Evolutionary conservation across 805 yeast species (phyloP).

Genomic region (Millerozyma miso): DNA sequence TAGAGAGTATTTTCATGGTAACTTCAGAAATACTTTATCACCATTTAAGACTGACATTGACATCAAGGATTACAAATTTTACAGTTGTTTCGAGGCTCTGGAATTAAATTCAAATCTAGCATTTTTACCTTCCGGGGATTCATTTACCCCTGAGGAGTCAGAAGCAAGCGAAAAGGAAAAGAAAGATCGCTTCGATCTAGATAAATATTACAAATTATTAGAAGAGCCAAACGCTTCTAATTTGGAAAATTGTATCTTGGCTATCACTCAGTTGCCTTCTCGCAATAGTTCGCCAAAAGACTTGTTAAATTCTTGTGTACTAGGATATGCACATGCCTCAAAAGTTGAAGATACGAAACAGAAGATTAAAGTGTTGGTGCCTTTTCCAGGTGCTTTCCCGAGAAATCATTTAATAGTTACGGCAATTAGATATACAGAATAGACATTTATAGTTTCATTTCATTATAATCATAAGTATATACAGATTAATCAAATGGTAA

Average conservation of each 20-base stretch:
- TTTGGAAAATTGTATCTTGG: constrained; percentile 74
- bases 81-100: constrained; percentile 49
- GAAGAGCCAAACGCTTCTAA: constrained; percentile 47
- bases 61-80: constrained; percentile 55
- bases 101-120: constrained; percentile 33
- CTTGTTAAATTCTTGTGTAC: constrained; percentile 53
- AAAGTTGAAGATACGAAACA: constrained; percentile 73
- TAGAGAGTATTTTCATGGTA: constrained; percentile 88
- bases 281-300: constrained; percentile 43
- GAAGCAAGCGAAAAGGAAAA: constrained; percentile 16
- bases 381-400: constrained; percentile 86
- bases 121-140: constrained; percentile 41
- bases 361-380: constrained; percentile 68
- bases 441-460: constrained; percentile 10
- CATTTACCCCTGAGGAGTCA: constrained; percentile 31
- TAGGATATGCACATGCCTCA: constrained; percentile 74
- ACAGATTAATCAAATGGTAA: constrained; percentile 63
- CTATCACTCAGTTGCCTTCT: constrained; percentile 41
- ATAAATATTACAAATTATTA: constrained; percentile 30
- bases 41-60: constrained; percentile 84
- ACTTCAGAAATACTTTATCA: constrained; percentile 57
- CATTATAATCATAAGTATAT: constrained; percentile 1
- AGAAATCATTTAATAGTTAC: constrained; percentile 71
- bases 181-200: constrained; percentile 25
- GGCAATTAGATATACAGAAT: constrained; percentile 78